A percentile compares a stretch with the other conserved stretches of the same genome.
These are phyloP conservation scores for Dianthus caryophyllus DNA, from an alignment of 148 eudicot genomes.

Conservation along the genomic window DNA sequence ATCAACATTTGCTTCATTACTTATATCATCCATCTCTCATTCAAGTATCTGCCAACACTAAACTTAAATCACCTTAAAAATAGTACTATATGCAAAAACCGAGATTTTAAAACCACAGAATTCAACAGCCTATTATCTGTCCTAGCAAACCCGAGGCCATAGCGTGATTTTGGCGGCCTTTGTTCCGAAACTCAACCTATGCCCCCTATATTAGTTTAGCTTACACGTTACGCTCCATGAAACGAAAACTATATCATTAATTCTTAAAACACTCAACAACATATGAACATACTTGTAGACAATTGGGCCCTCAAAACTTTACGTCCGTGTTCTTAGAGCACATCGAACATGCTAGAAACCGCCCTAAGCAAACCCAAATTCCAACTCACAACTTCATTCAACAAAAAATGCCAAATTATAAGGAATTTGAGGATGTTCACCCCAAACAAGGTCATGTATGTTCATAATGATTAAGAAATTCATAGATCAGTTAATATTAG, in stretches of 20 bases:
- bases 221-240: too few species aligned
- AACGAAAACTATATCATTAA: too few species aligned
- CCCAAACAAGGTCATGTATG: not conserved
- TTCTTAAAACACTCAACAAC: too few species aligned
- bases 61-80: not conserved
- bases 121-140: not conserved
- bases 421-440: not conserved
- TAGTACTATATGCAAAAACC: not conserved
- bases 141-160: too few species aligned
- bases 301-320: too few species aligned
- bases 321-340: too few species aligned
- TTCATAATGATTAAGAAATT: not conserved
- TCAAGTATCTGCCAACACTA: not conserved
- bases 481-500: not conserved
- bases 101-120: not conserved
- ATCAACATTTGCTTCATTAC: constrained; percentile 80
- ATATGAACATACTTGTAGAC: too few species aligned
- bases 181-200: too few species aligned
- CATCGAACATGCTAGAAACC: too few species aligned
- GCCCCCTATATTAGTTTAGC: too few species aligned
- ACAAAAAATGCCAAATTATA: not conserved
- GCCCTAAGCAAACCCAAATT: not conserved
- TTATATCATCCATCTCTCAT: constrained; percentile 79
- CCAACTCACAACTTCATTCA: constrained; percentile 5
- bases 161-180: too few species aligned